Base-by-base conservation (phyloP, 495 filamentous ascomycete genomes). In the Ramalina peruviana region DNA sequence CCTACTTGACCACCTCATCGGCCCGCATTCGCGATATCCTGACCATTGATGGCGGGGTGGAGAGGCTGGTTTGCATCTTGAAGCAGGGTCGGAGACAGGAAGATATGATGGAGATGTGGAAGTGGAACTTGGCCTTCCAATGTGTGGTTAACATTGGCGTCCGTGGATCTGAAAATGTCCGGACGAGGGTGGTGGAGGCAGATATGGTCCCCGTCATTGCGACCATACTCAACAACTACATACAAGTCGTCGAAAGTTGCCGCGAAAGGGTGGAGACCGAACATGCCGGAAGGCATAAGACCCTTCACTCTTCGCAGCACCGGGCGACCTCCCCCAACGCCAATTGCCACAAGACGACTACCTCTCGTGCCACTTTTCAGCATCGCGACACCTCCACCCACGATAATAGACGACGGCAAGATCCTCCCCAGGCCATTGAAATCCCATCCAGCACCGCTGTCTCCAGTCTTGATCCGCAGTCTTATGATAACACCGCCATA, bases 171-270 rank as follows among this genome's bases (percentile, higher is more conserved):
- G 92, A 98, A 67, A 78, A 72, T 52, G 92, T 98, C 47, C 76
- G 92, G 45, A 96, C 93, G 41, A 75, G 92, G 54, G 90, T 98
- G 0, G 92, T 98, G 20, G 92, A 98, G 68, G 92, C 92, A 54
- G 92, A 98, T 61, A 94, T 98, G 85, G 92, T 98, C 1, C 92
- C 92, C 11, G 93, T 98, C 50, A 95, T 97, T 58, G 92, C 92
- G 36, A 97, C 92, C n/a, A 95, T 98, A 46, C 80, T 98, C 52
- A 87, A 95, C 68, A 97, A 97, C 61, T 97, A 98, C 68, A 87
- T 95, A 69, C 85, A 92, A 63, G 88, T 96, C 50, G 78, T 95
- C 49, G 92, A 97, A 55, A 87, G 85, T 60, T 83, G 83, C 52
- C 83, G 87, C 46, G 84, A 89, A 53, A 88, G 85, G 65, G 82